Base-by-base conservation (phyloP, 176 grass and related monocot genomes). In the Triticum urartu region DNA sequence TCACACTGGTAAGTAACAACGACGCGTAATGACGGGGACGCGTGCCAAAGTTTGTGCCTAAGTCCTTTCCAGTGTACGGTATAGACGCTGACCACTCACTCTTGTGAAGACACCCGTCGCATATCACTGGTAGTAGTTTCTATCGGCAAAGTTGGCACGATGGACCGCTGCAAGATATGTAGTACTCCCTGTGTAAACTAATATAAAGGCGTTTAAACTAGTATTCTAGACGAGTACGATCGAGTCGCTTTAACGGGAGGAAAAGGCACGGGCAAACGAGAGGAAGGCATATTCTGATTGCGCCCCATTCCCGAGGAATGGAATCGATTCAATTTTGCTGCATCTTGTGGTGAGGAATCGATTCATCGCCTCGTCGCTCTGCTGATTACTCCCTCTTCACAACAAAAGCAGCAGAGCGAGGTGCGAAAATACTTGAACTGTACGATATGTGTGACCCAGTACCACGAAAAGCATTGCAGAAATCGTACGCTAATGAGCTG, bases 401-500 rank as follows among this genome's bases (percentile, higher is more conserved):
- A 54, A 30, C 61, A 18, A 20, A 20, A 6, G 33, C 30, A 43
- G 34, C 68, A 33, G 8, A 17, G 69, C 1, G 34, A 18, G 5
- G 47, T 47, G 22, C 2, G 5, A 33, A 70, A 47, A 5, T n/a
- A 15, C 50, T 82, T 77, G 45, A 42, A 82, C 61, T 30, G 54
- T 39, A 83, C 79, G 83, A 59, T 17, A n/a, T 32, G 22, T 38
- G 40, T 6, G 25, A 42, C 45, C 35, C 60, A 20, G 50, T 39
- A 22, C 4, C 28, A 6, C 25, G 54, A 64, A 69, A 87, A 61
- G 68, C 59, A 68, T 68, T 1, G 76, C 38, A 50, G 8, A 38
- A 35, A 80, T 54, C 33, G 76, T 28, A 84, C 75, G 81, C 85
- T 14, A 84, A 75, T 71, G 66, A 59, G 45, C 36, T 32, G 79